Evolutionary conservation across 306 rosid species (phyloP).

Genomic region (Begonia fuchsioides): DNA sequence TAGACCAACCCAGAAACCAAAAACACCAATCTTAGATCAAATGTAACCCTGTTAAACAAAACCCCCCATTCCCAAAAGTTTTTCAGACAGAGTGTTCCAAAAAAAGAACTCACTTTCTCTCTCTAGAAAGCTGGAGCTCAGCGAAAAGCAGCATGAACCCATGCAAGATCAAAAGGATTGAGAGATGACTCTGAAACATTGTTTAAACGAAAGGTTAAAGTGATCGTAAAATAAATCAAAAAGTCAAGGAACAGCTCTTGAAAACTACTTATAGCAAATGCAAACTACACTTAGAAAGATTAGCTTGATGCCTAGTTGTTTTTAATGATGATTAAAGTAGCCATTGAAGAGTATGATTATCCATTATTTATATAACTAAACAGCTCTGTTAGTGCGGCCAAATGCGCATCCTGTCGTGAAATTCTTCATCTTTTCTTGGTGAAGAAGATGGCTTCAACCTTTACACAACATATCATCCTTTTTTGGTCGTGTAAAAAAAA

Average conservation of each 20-base stretch:
- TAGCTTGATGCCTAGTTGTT: constrained; percentile 27
- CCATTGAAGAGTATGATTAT: constrained; percentile 24
- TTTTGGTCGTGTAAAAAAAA: no score
- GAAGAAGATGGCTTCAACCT: no score
- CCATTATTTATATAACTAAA: constrained; percentile 24
- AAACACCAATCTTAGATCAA: not conserved
- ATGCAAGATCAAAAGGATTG: constrained; percentile 30
- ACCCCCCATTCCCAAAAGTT: not conserved
- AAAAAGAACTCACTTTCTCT: constrained; percentile 5
- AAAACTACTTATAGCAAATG: constrained; percentile 46
- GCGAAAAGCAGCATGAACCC: constrained; percentile 44
- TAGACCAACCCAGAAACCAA: not conserved
- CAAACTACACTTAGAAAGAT: constrained; percentile 33
- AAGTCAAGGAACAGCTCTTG: constrained; percentile 85
- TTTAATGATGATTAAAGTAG: constrained; percentile 25
- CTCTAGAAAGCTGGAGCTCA: constrained; percentile 18
- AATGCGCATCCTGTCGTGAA: not conserved
- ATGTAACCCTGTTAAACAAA: constrained; percentile 3
- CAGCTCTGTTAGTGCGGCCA: not conserved
- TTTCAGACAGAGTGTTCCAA: constrained; percentile 9
- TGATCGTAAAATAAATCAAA: constrained; percentile 31
- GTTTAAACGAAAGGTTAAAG: constrained; percentile 44
- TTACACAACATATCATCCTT: not conserved
- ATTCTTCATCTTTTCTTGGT: no score
- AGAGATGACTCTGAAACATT: constrained; percentile 23